Percentiles rank a stretch among this genome's conserved stretches.
phyloP scores from a whole-genome alignment of 2,329 filamentous ascomycete genomes.

The Sclerotinia glacialis region DNA sequence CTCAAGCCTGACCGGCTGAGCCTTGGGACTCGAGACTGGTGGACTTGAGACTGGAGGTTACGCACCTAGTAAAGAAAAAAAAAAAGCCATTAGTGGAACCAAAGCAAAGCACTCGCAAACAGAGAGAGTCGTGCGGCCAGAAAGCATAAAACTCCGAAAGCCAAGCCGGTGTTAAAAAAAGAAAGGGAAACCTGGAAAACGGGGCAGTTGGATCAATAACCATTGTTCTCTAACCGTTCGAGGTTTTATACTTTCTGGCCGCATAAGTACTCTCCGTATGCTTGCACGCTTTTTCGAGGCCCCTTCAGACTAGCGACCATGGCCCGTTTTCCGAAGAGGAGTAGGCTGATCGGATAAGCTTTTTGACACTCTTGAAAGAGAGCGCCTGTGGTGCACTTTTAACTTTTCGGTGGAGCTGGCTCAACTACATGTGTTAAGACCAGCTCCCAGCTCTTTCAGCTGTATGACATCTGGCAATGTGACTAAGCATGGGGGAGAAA shows the following conservation, averaged over 20 bases:
- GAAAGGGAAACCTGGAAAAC: no score
- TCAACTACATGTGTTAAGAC: constrained; percentile 6
- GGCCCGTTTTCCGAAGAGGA: constrained; percentile 5
- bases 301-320: constrained; percentile 2
- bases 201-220: no score
- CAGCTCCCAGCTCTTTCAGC: neutral
- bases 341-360: constrained; percentile 10
- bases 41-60: neutral
- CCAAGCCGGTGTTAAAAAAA: no score
- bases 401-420: neutral
- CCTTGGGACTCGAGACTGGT: neutral
- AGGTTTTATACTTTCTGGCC: no score
- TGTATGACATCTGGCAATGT: neutral
- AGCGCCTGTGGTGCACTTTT: neutral
- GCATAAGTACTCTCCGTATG: neutral
- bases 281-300: neutral
- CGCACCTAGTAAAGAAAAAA: neutral
- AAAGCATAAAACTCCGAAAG: neutral
- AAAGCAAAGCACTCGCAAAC: constrained; percentile 5
- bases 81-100: constrained; percentile 1
- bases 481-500: neutral
- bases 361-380: neutral
- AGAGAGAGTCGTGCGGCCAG: neutral
- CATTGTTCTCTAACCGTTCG: no score
- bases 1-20: neutral